Base-by-base conservation (phyloP, 2,329 filamentous ascomycete genomes). In the Coniochaeta prunicola region DNA sequence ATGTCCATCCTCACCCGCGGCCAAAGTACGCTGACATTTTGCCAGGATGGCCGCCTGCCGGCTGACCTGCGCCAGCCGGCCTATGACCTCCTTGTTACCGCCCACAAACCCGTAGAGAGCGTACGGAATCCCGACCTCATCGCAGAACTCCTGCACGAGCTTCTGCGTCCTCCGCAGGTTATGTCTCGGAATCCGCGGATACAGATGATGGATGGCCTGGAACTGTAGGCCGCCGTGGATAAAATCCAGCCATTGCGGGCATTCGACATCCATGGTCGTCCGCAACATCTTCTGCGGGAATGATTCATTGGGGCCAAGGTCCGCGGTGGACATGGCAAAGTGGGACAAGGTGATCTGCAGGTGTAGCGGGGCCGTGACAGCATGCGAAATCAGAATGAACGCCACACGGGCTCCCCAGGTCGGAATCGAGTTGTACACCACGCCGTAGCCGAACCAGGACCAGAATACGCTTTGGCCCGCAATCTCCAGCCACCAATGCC, bases 261-360 rank as follows among this genome's bases (percentile, higher is more conserved):
- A 96, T 69, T 94, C 91, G 24, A 96, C 86, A 63, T 96, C 91
- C 91, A 96, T 96, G 13, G 92, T 96, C 1, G 92, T 96, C 64
- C 92, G 87, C 53, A 96, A 80, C 88, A 96, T 94, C 71, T 88
- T 90, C 73, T 96, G 91, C 0, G 92, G 86, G 71, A 96, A 96
- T 0, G 90, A 94, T 71, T 96, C 92, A 57, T 87, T 80, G 1
- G 89, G 85, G 0, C 92, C 92, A 13, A 96, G 79, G 66, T 96
- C 91, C 12, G 90, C 83, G 0, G 92, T 96, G 65, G 90, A 93
- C 92, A 96, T 96, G 64, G 90, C 90, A 73, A 96, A 96, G 73
- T 96, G 92, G 2, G 90, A 94, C 19, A 96, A 82, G 0, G 91
- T 96, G 70, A 96, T 96, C 71, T 96, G 92, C 12, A 93, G 83